Percentiles rank a stretch among this genome's conserved stretches.
phyloP scores from a whole-genome alignment of 176 grass and related monocot species.

The Tuctoria greenei region DNA sequence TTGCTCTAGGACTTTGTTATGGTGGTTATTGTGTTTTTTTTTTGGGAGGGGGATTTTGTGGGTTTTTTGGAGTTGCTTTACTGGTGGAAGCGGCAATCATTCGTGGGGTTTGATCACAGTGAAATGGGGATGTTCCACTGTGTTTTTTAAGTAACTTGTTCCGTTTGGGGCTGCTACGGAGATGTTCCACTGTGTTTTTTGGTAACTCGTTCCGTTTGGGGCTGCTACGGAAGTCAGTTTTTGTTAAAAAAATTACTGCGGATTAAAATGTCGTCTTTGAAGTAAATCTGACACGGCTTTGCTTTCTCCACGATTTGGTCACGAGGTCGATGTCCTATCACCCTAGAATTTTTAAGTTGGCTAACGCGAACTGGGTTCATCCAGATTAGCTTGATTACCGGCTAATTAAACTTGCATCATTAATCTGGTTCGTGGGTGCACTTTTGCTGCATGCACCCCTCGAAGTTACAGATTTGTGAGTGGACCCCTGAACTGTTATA shows the following conservation, averaged over 20 bases:
- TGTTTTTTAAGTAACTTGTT: background rate
- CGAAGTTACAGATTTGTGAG: slow-evolving; percentile 32
- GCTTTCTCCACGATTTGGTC: background rate
- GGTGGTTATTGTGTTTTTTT: background rate
- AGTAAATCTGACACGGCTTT: slow-evolving; percentile 19
- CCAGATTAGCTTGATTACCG: slow-evolving; percentile 1
- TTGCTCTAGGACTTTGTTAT: slow-evolving; percentile 36
- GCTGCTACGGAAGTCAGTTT: background rate
- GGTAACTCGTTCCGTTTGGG: slow-evolving; percentile 1
- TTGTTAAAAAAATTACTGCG: background rate
- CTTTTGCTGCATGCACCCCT: slow-evolving; percentile 56
- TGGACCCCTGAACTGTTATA: slow-evolving; percentile 26
- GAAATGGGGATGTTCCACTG: slow-evolving; percentile 26
- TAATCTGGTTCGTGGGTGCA: slow-evolving; percentile 20
- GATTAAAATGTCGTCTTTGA: background rate
- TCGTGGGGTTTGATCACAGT: background rate
- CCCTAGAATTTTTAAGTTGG: background rate
- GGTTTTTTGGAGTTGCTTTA: background rate
- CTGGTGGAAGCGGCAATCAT: background rate
- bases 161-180: background rate
- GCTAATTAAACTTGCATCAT: background rate
- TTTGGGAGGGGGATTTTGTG: background rate
- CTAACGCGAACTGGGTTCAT: slow-evolving; percentile 9
- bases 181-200: background rate
- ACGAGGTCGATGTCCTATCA: background rate